phyloP scores from a whole-genome alignment of 2,329 filamentous ascomycete species.

The Calonectria henricotiae region DNA sequence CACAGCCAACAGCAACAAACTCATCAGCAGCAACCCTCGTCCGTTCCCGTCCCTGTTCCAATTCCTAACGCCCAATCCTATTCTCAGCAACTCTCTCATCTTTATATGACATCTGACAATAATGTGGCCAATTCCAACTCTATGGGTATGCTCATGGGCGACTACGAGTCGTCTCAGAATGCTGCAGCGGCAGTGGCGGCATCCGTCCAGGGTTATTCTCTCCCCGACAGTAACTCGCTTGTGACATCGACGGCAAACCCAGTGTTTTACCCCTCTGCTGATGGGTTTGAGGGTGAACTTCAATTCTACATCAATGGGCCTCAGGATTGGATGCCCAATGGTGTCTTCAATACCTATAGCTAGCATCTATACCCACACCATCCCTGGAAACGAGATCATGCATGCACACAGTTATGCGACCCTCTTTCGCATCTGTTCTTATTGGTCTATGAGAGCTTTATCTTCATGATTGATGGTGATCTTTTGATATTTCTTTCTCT shows the following conservation, averaged over 20 bases:
- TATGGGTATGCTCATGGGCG: slow-evolving; percentile 62
- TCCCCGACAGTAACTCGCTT: slow-evolving; percentile 36
- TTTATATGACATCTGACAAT: slow-evolving; percentile 36
- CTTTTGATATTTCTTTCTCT: neutral
- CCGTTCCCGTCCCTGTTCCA: slow-evolving; percentile 22
- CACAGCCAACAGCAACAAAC: slow-evolving; percentile 12
- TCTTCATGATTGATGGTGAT: slow-evolving; percentile 1
- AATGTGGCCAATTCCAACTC: slow-evolving; percentile 31
- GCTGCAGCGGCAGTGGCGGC: slow-evolving; percentile 15
- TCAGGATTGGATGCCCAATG: slow-evolving; percentile 46
- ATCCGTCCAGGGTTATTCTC: slow-evolving; percentile 40
- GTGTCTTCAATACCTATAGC: slow-evolving; percentile 47
- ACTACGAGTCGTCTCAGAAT: slow-evolving; percentile 57
- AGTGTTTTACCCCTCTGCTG: slow-evolving; percentile 55
- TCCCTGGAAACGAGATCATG: slow-evolving; percentile 3
- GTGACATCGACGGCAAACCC: neutral
- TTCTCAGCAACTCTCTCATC: slow-evolving; percentile 38
- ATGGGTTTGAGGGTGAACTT: slow-evolving; percentile 66
- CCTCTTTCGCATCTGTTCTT: neutral
- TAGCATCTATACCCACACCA: slow-evolving; percentile 24
- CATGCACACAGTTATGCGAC: slow-evolving; percentile 13
- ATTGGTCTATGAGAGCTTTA: neutral
- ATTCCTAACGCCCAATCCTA: slow-evolving; percentile 47
- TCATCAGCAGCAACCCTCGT: slow-evolving; percentile 38
- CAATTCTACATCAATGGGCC: slow-evolving; percentile 63